A percentile compares a stretch with the other conserved stretches of the same genome.
Conservation (phyloP, 1,139 yeast species). For the Suhomyces maxii region DNA sequence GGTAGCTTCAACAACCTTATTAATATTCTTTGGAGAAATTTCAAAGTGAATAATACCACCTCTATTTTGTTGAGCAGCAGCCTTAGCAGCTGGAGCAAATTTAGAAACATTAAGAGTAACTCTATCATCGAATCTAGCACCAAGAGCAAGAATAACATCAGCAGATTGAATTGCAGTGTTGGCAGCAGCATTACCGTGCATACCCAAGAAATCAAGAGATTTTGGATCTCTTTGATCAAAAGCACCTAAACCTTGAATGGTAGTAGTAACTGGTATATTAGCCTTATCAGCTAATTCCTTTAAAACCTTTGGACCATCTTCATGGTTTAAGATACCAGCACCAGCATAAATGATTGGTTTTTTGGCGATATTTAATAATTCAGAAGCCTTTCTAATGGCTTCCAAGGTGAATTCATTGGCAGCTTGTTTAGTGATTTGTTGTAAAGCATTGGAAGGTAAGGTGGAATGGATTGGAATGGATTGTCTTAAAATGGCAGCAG, state of each 20-base stretch:
- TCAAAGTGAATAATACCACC: conserved; percentile 98
- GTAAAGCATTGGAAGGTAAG: conserved; percentile 78
- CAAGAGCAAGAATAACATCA: conserved; percentile 88
- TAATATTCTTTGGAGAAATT: conserved; percentile 92
- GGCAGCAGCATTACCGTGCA: conserved; percentile 98
- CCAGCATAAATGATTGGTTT: conserved; percentile 90
- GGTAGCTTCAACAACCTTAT: conserved; percentile 95
- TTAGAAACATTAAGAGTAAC: conserved; percentile 84
- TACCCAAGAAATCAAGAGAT: conserved; percentile 93
- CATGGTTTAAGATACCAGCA: conserved; percentile 79
- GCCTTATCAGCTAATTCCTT: conserved; percentile 90
- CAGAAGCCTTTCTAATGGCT: conserved; percentile 76
- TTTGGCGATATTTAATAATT: conserved; percentile 76
- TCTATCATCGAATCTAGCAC: conserved; percentile 98
- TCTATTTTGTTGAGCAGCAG: conserved; percentile 82
- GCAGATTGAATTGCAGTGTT: conserved; percentile 92
- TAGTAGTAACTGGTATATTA: conserved; percentile 91
- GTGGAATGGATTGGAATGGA: conserved; percentile 86
- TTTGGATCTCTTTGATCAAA: conserved; percentile 90
- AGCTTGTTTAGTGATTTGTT: conserved; percentile 67
- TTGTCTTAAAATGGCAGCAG: conserved; percentile 83
- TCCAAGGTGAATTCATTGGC: conserved; percentile 76
- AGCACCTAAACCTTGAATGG: conserved; percentile 91
- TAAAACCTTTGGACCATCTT: conserved; percentile 76
- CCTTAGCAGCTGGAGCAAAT: conserved; percentile 91